Evolutionary conservation across 257 asterid genomes (phyloP).

Genomic region (Avicennia marina): DNA sequence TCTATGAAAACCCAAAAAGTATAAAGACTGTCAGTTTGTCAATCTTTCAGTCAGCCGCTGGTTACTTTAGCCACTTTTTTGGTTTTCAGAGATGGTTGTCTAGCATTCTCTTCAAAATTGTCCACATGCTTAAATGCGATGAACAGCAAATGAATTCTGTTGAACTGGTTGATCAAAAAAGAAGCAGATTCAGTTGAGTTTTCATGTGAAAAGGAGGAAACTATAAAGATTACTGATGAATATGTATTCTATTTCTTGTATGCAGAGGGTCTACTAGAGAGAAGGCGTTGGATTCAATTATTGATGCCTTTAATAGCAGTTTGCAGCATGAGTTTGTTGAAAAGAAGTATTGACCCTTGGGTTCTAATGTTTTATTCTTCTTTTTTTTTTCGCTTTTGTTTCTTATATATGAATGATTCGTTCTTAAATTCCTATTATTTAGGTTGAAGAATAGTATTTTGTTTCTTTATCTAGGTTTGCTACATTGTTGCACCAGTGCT

Average conservation of each 20-base stretch:
- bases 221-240: not conserved
- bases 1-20: no score
- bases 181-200: not conserved
- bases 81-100: no score
- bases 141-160: not conserved
- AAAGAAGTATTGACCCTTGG: slow-evolving; percentile 42
- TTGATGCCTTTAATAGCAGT: slow-evolving; percentile 66
- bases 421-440: not conserved
- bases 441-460: not conserved
- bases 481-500: slow-evolving; percentile 73
- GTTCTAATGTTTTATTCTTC: not conserved
- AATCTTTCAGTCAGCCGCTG: no score
- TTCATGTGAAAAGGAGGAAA: slow-evolving; percentile 1
- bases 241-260: not conserved
- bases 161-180: not conserved
- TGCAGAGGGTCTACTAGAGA: slow-evolving; percentile 92
- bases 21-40: no score
- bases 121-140: no score
- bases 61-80: no score
- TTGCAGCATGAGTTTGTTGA: slow-evolving; percentile 69
- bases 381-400: not conserved
- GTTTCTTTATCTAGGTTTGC: slow-evolving; percentile 57
- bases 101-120: no score
- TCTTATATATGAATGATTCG: not conserved
- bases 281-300: slow-evolving; percentile 69